Percentiles rank a stretch among this genome's conserved stretches.
These are phyloP conservation scores for Tetrapisispora iriomotensis DNA, from an alignment of 805 yeast genomes.

Conservation along the genomic window DNA sequence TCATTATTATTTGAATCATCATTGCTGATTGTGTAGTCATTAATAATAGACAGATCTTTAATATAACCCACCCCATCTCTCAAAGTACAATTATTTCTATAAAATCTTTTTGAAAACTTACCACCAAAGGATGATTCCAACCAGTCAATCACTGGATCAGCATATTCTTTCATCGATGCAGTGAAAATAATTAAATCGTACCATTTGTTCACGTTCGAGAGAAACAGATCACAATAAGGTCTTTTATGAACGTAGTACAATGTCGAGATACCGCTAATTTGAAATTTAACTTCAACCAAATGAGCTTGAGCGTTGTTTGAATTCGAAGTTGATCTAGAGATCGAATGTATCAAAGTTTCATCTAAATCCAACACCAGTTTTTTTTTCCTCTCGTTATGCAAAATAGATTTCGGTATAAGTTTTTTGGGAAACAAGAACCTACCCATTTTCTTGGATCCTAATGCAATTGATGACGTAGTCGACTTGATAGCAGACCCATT, in stretches of 20 bases:
- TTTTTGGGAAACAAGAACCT: slow-evolving; percentile 35
- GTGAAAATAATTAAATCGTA: slow-evolving; percentile 85
- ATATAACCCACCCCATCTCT: slow-evolving; percentile 79
- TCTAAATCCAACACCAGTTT: slow-evolving; percentile 84
- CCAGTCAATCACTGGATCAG: slow-evolving; percentile 94
- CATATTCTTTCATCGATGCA: slow-evolving; percentile 89
- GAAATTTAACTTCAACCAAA: slow-evolving; percentile 71
- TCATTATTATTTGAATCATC: slow-evolving; percentile 1
- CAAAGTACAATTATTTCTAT: slow-evolving; percentile 70
- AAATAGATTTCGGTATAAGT: slow-evolving; percentile 31
- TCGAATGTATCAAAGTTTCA: slow-evolving; percentile 88
- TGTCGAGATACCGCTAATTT: slow-evolving; percentile 53
- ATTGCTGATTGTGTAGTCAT: not conserved
- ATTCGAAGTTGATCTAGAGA: slow-evolving; percentile 45
- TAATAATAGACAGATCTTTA: slow-evolving; percentile 43
- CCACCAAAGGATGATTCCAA: slow-evolving; percentile 52
- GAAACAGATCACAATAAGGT: slow-evolving; percentile 81
- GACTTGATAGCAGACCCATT: not conserved
- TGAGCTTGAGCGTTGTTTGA: slow-evolving; percentile 36
- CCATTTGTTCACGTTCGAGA: slow-evolving; percentile 74
- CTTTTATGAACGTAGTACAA: slow-evolving; percentile 85
- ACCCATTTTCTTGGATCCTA: slow-evolving; percentile 31
- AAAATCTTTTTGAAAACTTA: slow-evolving; percentile 51
- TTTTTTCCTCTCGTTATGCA: slow-evolving; percentile 31
- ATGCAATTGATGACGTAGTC: slow-evolving; percentile 12